These are phyloP conservation scores for Neurospora sp. DNA, from an alignment of 2,329 filamentous ascomycete species.

Conservation along the genomic window DNA sequence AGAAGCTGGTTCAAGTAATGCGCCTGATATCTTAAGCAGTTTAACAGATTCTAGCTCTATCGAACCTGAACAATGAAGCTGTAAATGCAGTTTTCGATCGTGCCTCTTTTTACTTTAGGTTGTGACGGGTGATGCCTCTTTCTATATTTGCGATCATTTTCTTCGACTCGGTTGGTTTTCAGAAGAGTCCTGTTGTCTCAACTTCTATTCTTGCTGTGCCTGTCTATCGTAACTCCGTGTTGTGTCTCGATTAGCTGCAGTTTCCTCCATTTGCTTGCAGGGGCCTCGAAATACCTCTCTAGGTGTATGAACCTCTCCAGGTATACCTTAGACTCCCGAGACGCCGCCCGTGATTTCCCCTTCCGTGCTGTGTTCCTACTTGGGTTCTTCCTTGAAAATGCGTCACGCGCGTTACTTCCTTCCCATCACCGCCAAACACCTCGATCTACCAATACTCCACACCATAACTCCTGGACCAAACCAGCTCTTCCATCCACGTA, in stretches of 20 bases:
- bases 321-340: neutral
- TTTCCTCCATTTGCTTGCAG: neutral
- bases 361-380: neutral
- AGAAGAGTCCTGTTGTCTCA: neutral
- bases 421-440: neutral
- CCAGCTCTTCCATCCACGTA: neutral
- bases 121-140: neutral
- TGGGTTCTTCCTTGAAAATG: neutral
- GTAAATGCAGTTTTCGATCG: neutral
- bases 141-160: neutral
- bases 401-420: neutral
- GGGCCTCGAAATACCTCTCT: neutral
- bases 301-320: neutral
- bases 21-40: neutral
- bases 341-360: neutral
- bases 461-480: neutral
- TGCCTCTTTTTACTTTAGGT: neutral
- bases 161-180: neutral
- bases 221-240: neutral
- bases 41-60: neutral
- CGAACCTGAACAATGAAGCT: neutral
- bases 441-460: neutral
- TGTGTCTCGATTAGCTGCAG: neutral
- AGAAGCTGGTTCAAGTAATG: neutral
- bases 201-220: neutral